These are phyloP conservation scores for Microthyrium microscopicum DNA, from an alignment of 2,329 filamentous ascomycete genomes.

Conservation along the genomic window DNA sequence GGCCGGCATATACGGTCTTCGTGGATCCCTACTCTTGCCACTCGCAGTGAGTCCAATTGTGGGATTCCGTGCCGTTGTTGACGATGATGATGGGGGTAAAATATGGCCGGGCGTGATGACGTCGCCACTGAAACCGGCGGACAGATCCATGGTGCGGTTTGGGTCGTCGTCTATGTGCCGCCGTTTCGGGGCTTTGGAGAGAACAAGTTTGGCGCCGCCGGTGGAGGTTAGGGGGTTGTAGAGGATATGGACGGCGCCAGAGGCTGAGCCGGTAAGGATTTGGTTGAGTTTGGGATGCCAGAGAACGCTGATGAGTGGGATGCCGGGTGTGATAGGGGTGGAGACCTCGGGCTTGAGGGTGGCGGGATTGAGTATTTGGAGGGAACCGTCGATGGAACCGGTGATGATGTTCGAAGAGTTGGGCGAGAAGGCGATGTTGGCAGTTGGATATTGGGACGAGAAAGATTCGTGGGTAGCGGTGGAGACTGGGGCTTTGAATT, in stretches of 20 bases:
- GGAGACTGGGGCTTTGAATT: conserved; percentile 81
- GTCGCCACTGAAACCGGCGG: conserved; percentile 67
- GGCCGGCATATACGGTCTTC: conserved; percentile 67
- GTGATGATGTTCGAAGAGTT: conserved; percentile 73
- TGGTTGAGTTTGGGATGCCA: conserved; percentile 97
- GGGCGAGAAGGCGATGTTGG: conserved; percentile 80
- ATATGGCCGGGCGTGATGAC: conserved; percentile 49
- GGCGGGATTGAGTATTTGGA: conserved; percentile 87
- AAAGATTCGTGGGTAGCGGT: conserved; percentile 66
- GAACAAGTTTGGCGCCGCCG: conserved; percentile 70
- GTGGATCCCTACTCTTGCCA: conserved; percentile 61
- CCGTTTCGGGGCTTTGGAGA: conserved; percentile 87
- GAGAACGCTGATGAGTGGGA: conserved; percentile 63
- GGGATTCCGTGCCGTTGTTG: conserved; percentile 43
- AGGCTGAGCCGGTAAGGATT: conserved; percentile 84
- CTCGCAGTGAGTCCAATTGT: conserved; percentile 62
- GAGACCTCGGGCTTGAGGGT: conserved; percentile 73
- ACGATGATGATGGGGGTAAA: conserved; percentile 29
- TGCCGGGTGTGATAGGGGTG: conserved; percentile 75
- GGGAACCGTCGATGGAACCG: conserved; percentile 67
- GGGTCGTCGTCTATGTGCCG: conserved; percentile 91
- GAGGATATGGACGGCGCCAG: conserved; percentile 74
- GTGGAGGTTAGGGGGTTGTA: conserved; percentile 75
- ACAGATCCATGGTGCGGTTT: conserved; percentile 67
- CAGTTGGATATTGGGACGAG: conserved; percentile 66